These are phyloP conservation scores for sorghum (Sorghum bicolor) DNA, from an alignment of 176 grass and related monocot genomes.

Conservation along the genomic window DNA sequence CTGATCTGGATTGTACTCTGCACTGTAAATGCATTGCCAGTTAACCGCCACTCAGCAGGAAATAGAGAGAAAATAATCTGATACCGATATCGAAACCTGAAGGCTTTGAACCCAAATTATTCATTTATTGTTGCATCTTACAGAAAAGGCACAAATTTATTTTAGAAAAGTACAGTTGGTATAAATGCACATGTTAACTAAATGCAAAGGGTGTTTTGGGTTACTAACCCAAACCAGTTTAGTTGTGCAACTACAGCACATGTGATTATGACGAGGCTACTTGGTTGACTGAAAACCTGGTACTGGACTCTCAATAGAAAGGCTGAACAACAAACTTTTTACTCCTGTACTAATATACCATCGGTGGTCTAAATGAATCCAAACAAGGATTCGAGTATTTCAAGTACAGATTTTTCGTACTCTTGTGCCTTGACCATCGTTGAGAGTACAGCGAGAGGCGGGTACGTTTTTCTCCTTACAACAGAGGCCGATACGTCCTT, in stretches of 20 bases:
- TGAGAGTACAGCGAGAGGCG: background rate
- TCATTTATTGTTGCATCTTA: background rate
- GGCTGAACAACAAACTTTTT: background rate
- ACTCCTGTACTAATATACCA: background rate
- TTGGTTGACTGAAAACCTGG: background rate
- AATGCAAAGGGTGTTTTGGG: background rate
- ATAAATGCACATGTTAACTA: constrained; percentile 5
- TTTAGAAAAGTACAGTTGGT: constrained; percentile 19
- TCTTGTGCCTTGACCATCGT: background rate
- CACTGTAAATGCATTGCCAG: constrained; percentile 53
- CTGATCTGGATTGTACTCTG: constrained; percentile 97
- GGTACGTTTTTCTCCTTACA: background rate
- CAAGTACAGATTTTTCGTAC: background rate
- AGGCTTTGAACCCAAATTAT: background rate
- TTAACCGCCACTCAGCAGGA: background rate
- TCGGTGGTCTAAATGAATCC: background rate
- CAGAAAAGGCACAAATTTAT: background rate
- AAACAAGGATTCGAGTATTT: background rate
- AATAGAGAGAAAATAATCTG: background rate
- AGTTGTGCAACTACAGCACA: background rate
- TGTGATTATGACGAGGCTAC: background rate
- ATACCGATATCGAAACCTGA: background rate
- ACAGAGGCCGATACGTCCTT: background rate
- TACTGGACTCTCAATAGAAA: background rate
- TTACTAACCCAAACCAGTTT: background rate